Conservation (phyloP, 331 rosid species). For the Malus hybrid region DNA sequence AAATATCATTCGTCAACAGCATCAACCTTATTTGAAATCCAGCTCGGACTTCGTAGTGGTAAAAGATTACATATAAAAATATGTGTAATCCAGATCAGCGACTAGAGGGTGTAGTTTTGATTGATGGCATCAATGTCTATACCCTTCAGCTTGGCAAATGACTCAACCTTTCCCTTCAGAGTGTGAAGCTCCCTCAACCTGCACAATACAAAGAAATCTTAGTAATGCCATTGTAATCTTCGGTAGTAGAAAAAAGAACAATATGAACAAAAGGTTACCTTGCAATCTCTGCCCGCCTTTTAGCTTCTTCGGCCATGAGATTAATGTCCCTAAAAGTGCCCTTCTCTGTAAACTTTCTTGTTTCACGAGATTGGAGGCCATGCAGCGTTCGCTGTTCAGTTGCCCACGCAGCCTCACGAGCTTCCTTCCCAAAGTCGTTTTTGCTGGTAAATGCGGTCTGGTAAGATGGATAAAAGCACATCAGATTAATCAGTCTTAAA, state of each 20-base stretch:
- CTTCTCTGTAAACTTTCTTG: conserved; percentile 32
- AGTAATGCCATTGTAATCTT: neutral
- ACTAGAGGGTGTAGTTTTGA: conserved; percentile 58
- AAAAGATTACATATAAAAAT: neutral
- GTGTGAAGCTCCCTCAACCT: conserved; percentile 86
- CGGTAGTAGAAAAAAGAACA: neutral
- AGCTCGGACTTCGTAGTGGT: neutral
- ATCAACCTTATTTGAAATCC: neutral
- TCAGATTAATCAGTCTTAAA: neutral
- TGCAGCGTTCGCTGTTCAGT: conserved; percentile 62
- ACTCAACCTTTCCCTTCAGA: conserved; percentile 64
- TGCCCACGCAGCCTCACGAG: conserved; percentile 66
- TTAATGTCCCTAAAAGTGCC: conserved; percentile 47
- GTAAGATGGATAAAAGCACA: conserved; percentile 1
- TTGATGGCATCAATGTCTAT: conserved; percentile 54
- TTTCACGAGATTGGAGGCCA: conserved; percentile 37
- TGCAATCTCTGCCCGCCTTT: conserved; percentile 63
- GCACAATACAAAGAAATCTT: neutral
- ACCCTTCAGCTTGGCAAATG: conserved; percentile 62
- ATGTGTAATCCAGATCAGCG: neutral
- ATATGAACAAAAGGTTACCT: conserved; percentile 26
- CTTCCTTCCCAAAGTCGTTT: conserved; percentile 60
- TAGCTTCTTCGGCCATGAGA: conserved; percentile 71
- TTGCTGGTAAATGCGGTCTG: conserved; percentile 67
- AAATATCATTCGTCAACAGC: neutral